Evolutionary conservation across 129 eudicot genomes (phyloP), one percentile per base, ranked within the genome.

Genomic region (Escallonia herrerae): DNA sequence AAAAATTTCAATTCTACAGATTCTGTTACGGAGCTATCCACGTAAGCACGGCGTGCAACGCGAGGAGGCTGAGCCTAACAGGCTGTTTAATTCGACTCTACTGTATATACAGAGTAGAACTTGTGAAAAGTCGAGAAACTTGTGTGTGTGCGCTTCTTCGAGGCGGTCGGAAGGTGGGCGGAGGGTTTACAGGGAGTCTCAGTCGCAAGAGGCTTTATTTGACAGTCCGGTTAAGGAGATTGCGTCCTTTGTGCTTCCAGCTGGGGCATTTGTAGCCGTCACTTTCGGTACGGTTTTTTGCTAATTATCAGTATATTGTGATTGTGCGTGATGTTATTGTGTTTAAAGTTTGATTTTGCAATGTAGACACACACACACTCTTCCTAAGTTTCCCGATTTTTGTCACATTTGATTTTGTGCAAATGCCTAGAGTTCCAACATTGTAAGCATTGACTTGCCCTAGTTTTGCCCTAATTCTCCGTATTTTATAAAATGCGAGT

Each of bases 271-370:
- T 40, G 42, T 88, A 15, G 89, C 79, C 42, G 83, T 75, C 40
- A 72, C 91, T 63, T 85, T 88, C 58, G 96, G 98, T 93, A 86
- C 79, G 55, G 66, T 8, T 80, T 65, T 38, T 66, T 33, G 22
- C 4, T 11, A 11, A 11, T 6, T 14, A 11, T 11, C 4, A 11
- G 13, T 33, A 53, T 12, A 4, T 4, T 3, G 2, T 53, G 5
- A 6, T 3, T 51, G 11, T 51, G 0, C 56, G 39, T 1, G 14
- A 3, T 10, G 4, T 37, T 38, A 6, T 11, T 8, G 45, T 3
- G 60, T 46, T 9, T 56, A 60, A 61, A 58, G 45, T 45, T 7
- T 14, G 6, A 52, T 7, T 12, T 9, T 62, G 39, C 38, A 39
- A 43, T 51, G 3, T 7, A 8, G 38, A 43, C 40, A 40, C 40